phyloP scores from a whole-genome alignment of 441 rosid species.

The Rhodomyrtus psidioides region DNA sequence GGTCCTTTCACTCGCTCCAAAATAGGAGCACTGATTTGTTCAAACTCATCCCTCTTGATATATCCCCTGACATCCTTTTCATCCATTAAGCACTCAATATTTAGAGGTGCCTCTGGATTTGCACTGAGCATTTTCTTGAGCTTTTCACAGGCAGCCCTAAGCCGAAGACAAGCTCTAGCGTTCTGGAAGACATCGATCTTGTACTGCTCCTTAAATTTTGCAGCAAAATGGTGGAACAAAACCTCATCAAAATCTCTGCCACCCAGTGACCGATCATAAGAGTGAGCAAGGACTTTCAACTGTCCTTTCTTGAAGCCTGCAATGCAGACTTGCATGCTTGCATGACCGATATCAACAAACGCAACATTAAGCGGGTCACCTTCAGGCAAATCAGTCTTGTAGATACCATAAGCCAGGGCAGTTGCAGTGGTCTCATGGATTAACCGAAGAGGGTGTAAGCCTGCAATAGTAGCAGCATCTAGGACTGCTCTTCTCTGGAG shows the following conservation, averaged over 20 bases:
- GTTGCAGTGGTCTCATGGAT: slow-evolving; percentile 95
- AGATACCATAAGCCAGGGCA: slow-evolving; percentile 94
- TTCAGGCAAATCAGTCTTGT: slow-evolving; percentile 92
- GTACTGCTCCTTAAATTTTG: slow-evolving; percentile 78
- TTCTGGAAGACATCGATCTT: slow-evolving; percentile 85
- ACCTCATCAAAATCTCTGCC: slow-evolving; percentile 97
- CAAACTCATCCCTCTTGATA: slow-evolving; percentile 93
- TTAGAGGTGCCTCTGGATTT: slow-evolving; percentile 81
- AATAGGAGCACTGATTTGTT: slow-evolving; percentile 72
- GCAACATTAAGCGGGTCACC: slow-evolving; percentile 81
- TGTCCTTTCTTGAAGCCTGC: slow-evolving; percentile 88
- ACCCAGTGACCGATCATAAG: slow-evolving; percentile 73
- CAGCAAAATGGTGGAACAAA: slow-evolving; percentile 71
- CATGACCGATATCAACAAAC: slow-evolving; percentile 85
- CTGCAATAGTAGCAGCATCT: slow-evolving; percentile 96
- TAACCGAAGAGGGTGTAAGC: slow-evolving; percentile 77
- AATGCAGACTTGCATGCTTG: slow-evolving; percentile 95
- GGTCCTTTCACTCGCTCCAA: slow-evolving; percentile 92
- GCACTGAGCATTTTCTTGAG: slow-evolving; percentile 95
- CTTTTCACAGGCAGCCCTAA: slow-evolving; percentile 81
- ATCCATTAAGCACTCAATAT: slow-evolving; percentile 92
- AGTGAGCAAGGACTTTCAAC: slow-evolving; percentile 65
- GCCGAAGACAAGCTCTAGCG: slow-evolving; percentile 84
- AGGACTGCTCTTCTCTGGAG: slow-evolving; percentile 91
- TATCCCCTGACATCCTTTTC: slow-evolving; percentile 90